These are phyloP conservation scores for Clavispora carvajalis DNA, from an alignment of 805 yeast genomes.

Conservation along the genomic window DNA sequence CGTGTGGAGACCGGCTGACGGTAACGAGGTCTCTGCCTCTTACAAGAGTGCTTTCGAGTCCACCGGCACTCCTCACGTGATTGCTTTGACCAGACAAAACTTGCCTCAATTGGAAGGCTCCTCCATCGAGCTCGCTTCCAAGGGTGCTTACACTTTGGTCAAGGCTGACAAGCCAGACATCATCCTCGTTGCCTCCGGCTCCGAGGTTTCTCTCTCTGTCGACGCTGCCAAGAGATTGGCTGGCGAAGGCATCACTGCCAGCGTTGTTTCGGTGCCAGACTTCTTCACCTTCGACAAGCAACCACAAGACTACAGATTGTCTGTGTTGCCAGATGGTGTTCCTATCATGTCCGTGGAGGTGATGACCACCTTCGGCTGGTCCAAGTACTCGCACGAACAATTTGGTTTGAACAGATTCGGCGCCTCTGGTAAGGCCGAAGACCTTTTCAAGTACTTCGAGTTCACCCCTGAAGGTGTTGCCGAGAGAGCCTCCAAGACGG, in stretches of 20 bases:
- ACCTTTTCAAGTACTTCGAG: constrained; percentile 77
- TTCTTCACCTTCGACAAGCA: constrained; percentile 85
- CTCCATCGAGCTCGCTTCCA: constrained; percentile 80
- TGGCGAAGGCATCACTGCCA: constrained; percentile 61
- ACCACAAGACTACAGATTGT: constrained; percentile 69
- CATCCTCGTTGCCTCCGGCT: constrained; percentile 85
- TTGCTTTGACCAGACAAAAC: constrained; percentile 82
- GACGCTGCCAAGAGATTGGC: constrained; percentile 75
- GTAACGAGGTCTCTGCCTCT: constrained; percentile 84
- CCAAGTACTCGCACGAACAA: constrained; percentile 92
- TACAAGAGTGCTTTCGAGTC: constrained; percentile 61
- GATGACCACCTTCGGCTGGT: constrained; percentile 87
- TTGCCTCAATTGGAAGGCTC: constrained; percentile 93
- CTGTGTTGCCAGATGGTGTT: constrained; percentile 90
- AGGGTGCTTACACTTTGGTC: constrained; percentile 87
- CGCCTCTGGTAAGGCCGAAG: constrained; percentile 86
- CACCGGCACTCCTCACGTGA: constrained; percentile 61
- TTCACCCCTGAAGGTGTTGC: constrained; percentile 94
- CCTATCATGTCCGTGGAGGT: constrained; percentile 95
- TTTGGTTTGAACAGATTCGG: constrained; percentile 95
- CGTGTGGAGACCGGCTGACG: constrained; percentile 93
- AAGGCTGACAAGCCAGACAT: constrained; percentile 56
- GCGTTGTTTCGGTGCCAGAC: constrained; percentile 91
- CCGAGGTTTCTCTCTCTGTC: constrained; percentile 81
- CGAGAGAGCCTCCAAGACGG: constrained; percentile 72